These are phyloP conservation scores for Pseudozyma sp. DNA, from an alignment of 1,284 basidiomycete species.

Conservation along the genomic window DNA sequence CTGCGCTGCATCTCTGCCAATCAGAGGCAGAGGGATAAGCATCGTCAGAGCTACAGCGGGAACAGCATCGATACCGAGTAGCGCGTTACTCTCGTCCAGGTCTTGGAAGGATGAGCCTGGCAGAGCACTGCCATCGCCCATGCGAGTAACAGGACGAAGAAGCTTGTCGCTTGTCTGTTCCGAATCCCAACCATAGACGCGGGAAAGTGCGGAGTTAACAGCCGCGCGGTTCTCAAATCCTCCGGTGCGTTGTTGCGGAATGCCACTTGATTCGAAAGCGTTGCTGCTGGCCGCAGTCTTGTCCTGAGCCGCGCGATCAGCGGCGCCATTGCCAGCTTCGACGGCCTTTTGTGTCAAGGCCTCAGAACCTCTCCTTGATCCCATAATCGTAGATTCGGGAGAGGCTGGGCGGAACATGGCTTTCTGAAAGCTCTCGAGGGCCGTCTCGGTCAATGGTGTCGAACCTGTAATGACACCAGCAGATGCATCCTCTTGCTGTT, in stretches of 20 bases:
- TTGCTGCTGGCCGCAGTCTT: not conserved
- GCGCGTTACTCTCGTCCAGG: conserved; percentile 30
- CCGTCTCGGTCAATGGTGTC: conserved; percentile 33
- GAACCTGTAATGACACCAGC: not conserved
- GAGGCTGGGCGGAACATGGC: conserved; percentile 34
- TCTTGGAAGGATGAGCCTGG: conserved; percentile 17
- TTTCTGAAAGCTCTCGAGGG: conserved; percentile 35
- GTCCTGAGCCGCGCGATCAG: not conserved
- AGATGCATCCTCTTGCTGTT: not conserved
- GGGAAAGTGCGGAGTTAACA: conserved; percentile 26
- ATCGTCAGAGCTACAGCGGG: conserved; percentile 54
- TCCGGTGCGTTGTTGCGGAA: not conserved
- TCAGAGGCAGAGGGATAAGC: conserved; percentile 58
- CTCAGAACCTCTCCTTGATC: conserved; percentile 46
- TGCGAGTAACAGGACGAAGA: not conserved
- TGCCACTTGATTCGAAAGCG: not conserved
- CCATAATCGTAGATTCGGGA: conserved; percentile 50
- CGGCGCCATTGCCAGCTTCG: conserved; percentile 9
- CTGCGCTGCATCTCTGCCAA: conserved; percentile 16
- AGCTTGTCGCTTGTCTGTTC: conserved; percentile 17
- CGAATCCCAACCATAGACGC: conserved; percentile 37
- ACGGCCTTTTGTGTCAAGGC: conserved; percentile 40
- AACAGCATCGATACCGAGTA: conserved; percentile 51
- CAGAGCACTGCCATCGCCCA: conserved; percentile 1
- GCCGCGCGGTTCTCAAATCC: conserved; percentile 16